Base-by-base conservation (phyloP, 2,329 filamentous ascomycete genomes). In the Chalaropsis ovoidea region DNA sequence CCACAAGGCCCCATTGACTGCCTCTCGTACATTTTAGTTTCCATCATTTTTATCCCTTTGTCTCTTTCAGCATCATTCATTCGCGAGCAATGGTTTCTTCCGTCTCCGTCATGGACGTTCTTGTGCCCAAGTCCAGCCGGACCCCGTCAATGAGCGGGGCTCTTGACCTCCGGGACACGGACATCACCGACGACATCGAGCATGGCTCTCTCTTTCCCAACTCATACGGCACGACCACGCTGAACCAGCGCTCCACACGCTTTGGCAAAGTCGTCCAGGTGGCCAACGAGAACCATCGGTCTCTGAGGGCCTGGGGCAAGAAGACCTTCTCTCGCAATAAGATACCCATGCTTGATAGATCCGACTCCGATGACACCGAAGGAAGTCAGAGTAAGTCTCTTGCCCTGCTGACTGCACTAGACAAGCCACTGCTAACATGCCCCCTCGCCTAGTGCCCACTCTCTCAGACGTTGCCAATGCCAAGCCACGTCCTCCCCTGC, bases 161-260 rank as follows among this genome's bases (percentile, higher is more conserved):
- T 47, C 45, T 67, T n/a, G 66, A 67, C 45, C 58, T 67, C 19
- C 58, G 66, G n/a, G 66, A 67, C 31, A 67, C 66, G 13, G 62
- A 67, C 45, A 67, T 67, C 49, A 65, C 63, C 31, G 66, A 67
- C 49, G 63, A 67, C 41, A 67, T 65, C 19, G 66, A 67, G 63
- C 60, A 49, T 39, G 47, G 63, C 54, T 67, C 66, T 22, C 41
- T 67, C 19, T 67, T 67, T 24, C 63, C 66, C 19, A 65, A 62
- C 19, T 65, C 64, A 27, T 67, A 63, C 45, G 66, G 58, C 60
- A 65, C 66, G 4, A 65, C 66, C 1, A 65, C 63, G n/a, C 31
- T 64, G 41, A 56, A 43, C 13, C 63, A 60, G 13, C 52, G 39
- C 22, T 49, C 63, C 8, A 49, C 63, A 24, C 49, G 63, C 17